Evolutionary conservation across 2,329 filamentous ascomycete genomes (phyloP).

Genomic region (Penicillium occitanis): DNA sequence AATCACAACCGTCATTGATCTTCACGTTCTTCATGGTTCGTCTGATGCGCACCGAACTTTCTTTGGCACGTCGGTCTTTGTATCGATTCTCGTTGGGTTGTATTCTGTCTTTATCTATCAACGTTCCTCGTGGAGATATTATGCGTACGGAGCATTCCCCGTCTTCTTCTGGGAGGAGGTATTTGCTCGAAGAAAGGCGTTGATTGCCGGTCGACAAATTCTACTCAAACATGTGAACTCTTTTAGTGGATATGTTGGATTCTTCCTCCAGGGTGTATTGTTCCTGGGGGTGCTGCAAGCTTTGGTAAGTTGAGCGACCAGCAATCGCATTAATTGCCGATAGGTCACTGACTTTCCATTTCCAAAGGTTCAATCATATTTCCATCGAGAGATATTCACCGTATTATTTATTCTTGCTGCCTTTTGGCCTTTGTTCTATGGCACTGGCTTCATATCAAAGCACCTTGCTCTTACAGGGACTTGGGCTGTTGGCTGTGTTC

Average conservation of each 20-base stretch:
- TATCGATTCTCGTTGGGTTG: slow-evolving; percentile 70
- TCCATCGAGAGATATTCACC: slow-evolving; percentile 83
- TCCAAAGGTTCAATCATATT: slow-evolving; percentile 80
- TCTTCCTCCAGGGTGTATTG: slow-evolving; percentile 62
- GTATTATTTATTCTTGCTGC: slow-evolving; percentile 72
- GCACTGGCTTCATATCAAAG: slow-evolving; percentile 66
- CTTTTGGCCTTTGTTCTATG: slow-evolving; percentile 76
- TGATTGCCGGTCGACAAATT: slow-evolving; percentile 64
- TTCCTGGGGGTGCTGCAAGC: slow-evolving; percentile 78
- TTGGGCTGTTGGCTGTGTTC: slow-evolving; percentile 74
- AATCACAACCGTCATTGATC: slow-evolving; percentile 80
- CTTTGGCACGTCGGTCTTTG: slow-evolving; percentile 65
- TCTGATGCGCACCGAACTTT: slow-evolving; percentile 63
- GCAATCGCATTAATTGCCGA: slow-evolving; percentile 13
- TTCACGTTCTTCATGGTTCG: slow-evolving; percentile 76
- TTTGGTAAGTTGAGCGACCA: slow-evolving; percentile 59
- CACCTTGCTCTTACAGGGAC: slow-evolving; percentile 64
- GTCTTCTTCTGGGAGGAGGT: slow-evolving; percentile 97
- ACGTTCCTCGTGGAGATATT: slow-evolving; percentile 78
- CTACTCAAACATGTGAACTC: slow-evolving; percentile 70
- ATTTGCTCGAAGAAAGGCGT: slow-evolving; percentile 70
- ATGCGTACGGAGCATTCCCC: slow-evolving; percentile 87
- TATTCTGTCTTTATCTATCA: slow-evolving; percentile 80
- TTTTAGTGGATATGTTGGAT: slow-evolving; percentile 55
- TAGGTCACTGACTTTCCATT: background rate